These are phyloP conservation scores for Xerocomellus dryophilus DNA, from an alignment of 768 basidiomycete species.

Conservation along the genomic window DNA sequence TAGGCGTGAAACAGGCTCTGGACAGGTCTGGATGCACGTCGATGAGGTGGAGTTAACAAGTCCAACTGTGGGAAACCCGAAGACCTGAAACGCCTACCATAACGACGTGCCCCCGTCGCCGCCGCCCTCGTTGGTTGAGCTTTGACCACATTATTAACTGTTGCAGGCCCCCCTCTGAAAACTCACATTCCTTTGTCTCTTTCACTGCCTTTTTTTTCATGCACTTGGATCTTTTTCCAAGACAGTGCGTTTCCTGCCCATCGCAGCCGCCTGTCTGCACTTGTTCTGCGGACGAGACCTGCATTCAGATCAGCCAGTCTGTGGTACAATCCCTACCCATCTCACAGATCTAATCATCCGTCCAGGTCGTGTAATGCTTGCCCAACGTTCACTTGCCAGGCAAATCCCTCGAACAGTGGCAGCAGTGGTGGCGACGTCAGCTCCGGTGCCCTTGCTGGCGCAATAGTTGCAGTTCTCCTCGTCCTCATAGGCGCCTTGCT, in stretches of 20 bases:
- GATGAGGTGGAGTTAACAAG: no score
- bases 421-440: conserved; percentile 46
- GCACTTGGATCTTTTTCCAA: conserved; percentile 37
- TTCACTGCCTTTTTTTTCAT: conserved; percentile 23
- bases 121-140: conserved; percentile 15
- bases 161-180: conserved; percentile 18
- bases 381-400: conserved; percentile 49
- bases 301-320: conserved; percentile 60
- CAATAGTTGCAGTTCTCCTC: conserved; percentile 60
- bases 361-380: conserved; percentile 60
- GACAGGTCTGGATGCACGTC: no score
- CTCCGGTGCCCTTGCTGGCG: conserved; percentile 72
- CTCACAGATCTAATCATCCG: conserved; percentile 1
- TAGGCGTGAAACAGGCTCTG: no score
- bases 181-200: conserved; percentile 36
- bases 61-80: conserved; percentile 2
- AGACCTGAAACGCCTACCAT: background rate
- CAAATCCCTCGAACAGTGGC: conserved; percentile 19
- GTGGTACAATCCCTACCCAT: conserved; percentile 17
- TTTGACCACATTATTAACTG: conserved; percentile 17
- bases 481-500: conserved; percentile 52
- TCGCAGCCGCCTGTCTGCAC: conserved; percentile 47
- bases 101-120: background rate
- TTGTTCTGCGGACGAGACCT: conserved; percentile 54
- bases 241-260: conserved; percentile 53